Conservation (phyloP, 768 basidiomycete species). For the Lentinus tigrinus region DNA sequence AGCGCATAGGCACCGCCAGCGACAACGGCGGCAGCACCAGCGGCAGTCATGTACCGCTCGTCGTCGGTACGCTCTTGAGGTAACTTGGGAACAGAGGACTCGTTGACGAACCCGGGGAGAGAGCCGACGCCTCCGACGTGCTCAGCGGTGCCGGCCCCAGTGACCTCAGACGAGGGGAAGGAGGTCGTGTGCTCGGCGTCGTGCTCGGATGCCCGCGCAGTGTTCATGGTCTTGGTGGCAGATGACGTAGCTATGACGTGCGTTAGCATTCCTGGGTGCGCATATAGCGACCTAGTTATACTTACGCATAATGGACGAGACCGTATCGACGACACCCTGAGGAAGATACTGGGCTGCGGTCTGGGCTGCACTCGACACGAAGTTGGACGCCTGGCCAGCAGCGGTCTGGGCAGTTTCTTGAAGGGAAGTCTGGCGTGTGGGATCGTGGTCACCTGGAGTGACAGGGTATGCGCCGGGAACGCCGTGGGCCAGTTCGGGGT, state of each 20-base stretch:
- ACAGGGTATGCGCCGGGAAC: constrained; percentile 21
- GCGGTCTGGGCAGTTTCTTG: constrained; percentile 11
- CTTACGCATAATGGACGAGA: constrained; percentile 25
- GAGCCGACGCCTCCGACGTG: constrained; percentile 44
- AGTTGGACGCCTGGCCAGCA: neutral
- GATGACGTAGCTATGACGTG: neutral
- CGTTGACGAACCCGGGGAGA: constrained; percentile 45
- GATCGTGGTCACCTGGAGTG: constrained; percentile 6
- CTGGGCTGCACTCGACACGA: constrained; percentile 10
- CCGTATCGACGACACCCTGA: constrained; percentile 21
- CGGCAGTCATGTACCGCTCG: constrained; percentile 7
- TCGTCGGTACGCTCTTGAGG: constrained; percentile 42
- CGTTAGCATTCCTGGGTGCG: neutral
- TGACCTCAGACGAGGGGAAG: constrained; percentile 11
- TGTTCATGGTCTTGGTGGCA: constrained; percentile 8
- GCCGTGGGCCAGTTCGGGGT: constrained; percentile 7
- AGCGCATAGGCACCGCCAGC: constrained; percentile 7
- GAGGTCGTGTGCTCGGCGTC: constrained; percentile 18
- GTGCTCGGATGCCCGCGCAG: constrained; percentile 20
- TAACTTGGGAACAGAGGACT: constrained; percentile 46
- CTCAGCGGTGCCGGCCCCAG: constrained; percentile 17
- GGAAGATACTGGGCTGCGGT: constrained; percentile 24
- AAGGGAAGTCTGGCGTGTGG: neutral
- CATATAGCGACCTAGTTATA: neutral
- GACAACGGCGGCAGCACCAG: constrained; percentile 2